Base-by-base conservation (phyloP, 2,329 filamentous ascomycete genomes). In the Xylaria polymorpha region DNA sequence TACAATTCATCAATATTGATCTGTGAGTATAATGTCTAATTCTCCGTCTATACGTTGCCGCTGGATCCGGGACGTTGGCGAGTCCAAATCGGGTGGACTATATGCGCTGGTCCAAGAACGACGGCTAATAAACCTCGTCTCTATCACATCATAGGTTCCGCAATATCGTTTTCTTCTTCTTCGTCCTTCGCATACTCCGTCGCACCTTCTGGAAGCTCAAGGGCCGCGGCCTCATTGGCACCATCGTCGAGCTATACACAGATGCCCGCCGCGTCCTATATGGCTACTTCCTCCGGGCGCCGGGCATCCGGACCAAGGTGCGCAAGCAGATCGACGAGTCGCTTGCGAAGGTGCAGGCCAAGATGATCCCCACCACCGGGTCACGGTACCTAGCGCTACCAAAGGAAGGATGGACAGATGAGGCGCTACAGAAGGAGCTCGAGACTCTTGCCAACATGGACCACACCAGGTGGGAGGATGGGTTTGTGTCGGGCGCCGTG, bases 381-480 rank as follows among this genome's bases (percentile, higher is more conserved):
- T 91, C 88, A 64, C 89, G 92, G 72, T 92, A 96, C 80, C 85
- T 93, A 32, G 85, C 87, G 6, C 85, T 99, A 18, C 96, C 96
- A 4, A 91, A 91, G 79, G 90, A 95, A 77, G 95, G 94, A 79
- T 93, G 94, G 91, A 86, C 88, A 32, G 86, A 91, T 50, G 94
- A 98, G 20, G 89, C 90, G 71, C 87, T 99, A 50, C 88, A 90
- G 74, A 88, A 89, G 69, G 95, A 98, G 84, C 87, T 99, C 70
- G 88, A 91, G 69, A 88, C 89, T 73, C 85, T 99, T 73, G 90
- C 91, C 18, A 90, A 86, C 58, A 92, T 99, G 92, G 91, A 98
- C 76, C 96, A 98, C 81, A 97, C 94, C 1, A 88, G 92, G 72
- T 99, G 96, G 96, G 96, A 99, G 82, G 95, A 98, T 80, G 96